Evolutionary conservation across 805 yeast genomes (phyloP), one percentile per base, ranked within the genome.

Genomic region (Myxozyma lipomycoides): DNA sequence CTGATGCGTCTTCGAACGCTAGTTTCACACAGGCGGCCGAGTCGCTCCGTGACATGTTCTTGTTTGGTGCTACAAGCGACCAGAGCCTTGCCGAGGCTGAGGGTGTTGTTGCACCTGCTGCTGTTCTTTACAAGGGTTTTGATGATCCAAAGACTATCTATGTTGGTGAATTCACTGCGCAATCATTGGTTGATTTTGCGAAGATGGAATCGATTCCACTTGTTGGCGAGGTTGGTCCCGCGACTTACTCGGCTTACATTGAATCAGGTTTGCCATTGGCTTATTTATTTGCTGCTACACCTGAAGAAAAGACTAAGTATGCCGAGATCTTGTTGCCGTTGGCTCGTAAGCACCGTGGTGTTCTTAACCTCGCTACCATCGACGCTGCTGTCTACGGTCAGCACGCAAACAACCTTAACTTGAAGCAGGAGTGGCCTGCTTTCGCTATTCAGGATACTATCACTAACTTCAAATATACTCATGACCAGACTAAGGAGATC

Each of bases 381-480:
- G 90, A 91, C 64, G 95, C 95, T 51, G 65, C 74, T 48, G 73
- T 73, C 63, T 93, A 73, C 67, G 96, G 96, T 59, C 79, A 78
- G 70, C 98, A 91, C 66, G 96, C 96, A 51, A 83, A 79, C 64
- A 79, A 81, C 71, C 78, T 93, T 67, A 87, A 85, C 76, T 78
- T 90, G 79, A 75, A 82, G 71, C 85, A 86, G 65, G 79, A 82
- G 63, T 84, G 85, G 79, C 98, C 98, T 69, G 79, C 91, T 52
- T 83, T 93, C 67, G 96, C 82, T 44, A 84, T 91, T 61, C 97
- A 91, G 71, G 86, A 88, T 64, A 64, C 79, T 51, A 70, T 61
- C 18, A 64, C 71, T 41, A 86, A 88, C 75, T 74, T 77, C 68
- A 93, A 91, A 75, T 91, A 77, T 67, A 90, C 90, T 67, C 73